Percentiles rank a stretch among this genome's conserved stretches.
phyloP scores from a whole-genome alignment of 176 grass and related monocot genomes.

The Musa itinerans region DNA sequence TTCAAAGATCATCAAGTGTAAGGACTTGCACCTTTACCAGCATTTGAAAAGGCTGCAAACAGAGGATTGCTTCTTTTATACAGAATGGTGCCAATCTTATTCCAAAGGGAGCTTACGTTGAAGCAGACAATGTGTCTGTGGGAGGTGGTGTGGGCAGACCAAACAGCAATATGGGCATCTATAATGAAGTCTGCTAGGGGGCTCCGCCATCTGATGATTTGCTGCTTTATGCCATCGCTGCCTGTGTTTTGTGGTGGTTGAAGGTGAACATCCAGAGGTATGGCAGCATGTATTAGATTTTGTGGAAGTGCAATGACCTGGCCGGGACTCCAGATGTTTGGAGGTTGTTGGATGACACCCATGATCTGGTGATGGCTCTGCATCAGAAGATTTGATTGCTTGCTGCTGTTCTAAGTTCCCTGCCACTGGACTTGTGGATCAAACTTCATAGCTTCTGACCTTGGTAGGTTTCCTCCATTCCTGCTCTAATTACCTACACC shows the following conservation, averaged over 20 bases:
- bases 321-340: conserved; percentile 8
- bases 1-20: conserved; percentile 17
- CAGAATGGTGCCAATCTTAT: conserved; percentile 6
- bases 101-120: conserved; percentile 8
- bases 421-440: neutral
- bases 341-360: conserved; percentile 20
- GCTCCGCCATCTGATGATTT: conserved; percentile 6
- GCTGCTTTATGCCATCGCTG: neutral
- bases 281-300: conserved; percentile 6
- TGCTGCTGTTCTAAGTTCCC: neutral
- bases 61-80: conserved; percentile 12
- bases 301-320: conserved; percentile 9
- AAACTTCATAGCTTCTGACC: neutral
- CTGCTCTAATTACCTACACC: neutral
- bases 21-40: conserved; percentile 14
- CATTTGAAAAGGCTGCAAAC: conserved; percentile 4
- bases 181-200: neutral
- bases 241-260: neutral
- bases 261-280: conserved; percentile 13
- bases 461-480: neutral
- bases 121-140: conserved; percentile 14
- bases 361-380: conserved; percentile 7
- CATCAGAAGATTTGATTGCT: conserved; percentile 12
- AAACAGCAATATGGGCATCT: neutral
- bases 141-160: conserved; percentile 17